These are phyloP conservation scores for Cryptococcus sp. DNA, from an alignment of 1,284 basidiomycete species.

Conservation along the genomic window DNA sequence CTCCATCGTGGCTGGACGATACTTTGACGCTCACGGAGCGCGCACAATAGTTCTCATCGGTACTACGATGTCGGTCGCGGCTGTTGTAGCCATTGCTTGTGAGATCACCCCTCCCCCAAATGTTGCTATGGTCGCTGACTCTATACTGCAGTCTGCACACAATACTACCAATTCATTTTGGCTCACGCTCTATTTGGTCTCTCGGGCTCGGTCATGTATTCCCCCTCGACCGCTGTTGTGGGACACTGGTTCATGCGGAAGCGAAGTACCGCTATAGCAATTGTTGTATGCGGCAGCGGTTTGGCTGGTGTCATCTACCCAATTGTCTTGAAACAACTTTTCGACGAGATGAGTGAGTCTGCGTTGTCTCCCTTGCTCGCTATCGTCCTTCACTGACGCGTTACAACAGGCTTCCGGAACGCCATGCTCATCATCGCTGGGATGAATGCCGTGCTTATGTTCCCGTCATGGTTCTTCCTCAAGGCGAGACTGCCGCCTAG, in stretches of 20 bases:
- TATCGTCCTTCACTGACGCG: slow-evolving; percentile 1
- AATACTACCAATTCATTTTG: slow-evolving; percentile 51
- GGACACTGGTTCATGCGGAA: slow-evolving; percentile 49
- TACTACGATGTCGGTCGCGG: slow-evolving; percentile 29
- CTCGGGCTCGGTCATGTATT: slow-evolving; percentile 41
- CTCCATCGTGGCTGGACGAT: slow-evolving; percentile 42
- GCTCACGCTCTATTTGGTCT: slow-evolving; percentile 44
- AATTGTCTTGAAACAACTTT: slow-evolving; percentile 42
- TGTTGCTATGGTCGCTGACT: not conserved
- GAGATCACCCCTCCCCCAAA: slow-evolving; percentile 12
- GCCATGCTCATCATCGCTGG: slow-evolving; percentile 46
- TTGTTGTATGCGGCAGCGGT: slow-evolving; percentile 45
- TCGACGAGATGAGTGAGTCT: slow-evolving; percentile 33
- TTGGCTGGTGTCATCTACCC: slow-evolving; percentile 49
- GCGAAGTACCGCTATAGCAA: slow-evolving; percentile 42
- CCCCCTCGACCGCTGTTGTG: slow-evolving; percentile 44
- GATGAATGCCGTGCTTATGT: slow-evolving; percentile 43
- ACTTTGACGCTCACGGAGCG: slow-evolving; percentile 49
- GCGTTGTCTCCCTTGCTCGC: not conserved
- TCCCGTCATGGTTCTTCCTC: slow-evolving; percentile 43
- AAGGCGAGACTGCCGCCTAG: slow-evolving; percentile 44
- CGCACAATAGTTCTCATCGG: slow-evolving; percentile 30
- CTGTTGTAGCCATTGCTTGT: slow-evolving; percentile 47
- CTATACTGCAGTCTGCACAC: slow-evolving; percentile 32
- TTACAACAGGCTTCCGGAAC: slow-evolving; percentile 38